Evolutionary conservation across 176 grass and related monocot species (phyloP).

Genomic region (Eragrostis nindensis): DNA sequence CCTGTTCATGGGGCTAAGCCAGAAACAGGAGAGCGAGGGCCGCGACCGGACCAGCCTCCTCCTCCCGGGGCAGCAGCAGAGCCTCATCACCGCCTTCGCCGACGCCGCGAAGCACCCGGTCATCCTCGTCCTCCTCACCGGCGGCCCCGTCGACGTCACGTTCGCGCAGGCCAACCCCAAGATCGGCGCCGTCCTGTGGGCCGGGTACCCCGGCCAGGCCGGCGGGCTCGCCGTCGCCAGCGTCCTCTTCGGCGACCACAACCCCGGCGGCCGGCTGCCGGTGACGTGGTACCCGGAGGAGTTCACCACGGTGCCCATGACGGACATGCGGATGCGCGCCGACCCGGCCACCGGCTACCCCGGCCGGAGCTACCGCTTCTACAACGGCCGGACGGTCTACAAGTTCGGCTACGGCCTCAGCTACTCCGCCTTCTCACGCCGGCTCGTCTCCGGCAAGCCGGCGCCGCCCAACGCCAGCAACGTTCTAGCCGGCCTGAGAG

Average conservation of each 20-base stretch:
- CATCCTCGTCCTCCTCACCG: constrained; percentile 61
- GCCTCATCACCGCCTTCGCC: constrained; percentile 60
- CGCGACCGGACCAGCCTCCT: constrained; percentile 53
- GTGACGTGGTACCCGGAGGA: constrained; percentile 84
- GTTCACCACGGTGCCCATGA: constrained; percentile 72
- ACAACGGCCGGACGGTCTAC: constrained; percentile 58
- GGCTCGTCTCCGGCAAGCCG: background rate
- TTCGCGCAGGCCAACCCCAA: constrained; percentile 61
- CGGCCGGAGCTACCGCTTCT: constrained; percentile 81
- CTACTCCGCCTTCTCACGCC: constrained; percentile 56
- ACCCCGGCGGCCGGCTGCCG: constrained; percentile 64
- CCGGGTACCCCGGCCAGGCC: constrained; percentile 65
- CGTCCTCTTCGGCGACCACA: constrained; percentile 74
- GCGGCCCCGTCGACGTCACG: constrained; percentile 66
- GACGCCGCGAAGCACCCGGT: constrained; percentile 56
- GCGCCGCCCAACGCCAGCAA: background rate
- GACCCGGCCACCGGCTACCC: constrained; percentile 60
- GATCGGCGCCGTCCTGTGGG: constrained; percentile 68
- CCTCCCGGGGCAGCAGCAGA: constrained; percentile 66
- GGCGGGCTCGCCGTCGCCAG: constrained; percentile 64
- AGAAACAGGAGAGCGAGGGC: constrained; percentile 70
- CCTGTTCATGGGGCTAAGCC: constrained; percentile 64
- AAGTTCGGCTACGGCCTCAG: constrained; percentile 74
- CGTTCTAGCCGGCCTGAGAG: constrained; percentile 14
- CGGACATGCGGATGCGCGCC: constrained; percentile 73